Percentiles rank a stretch among this genome's conserved stretches.
Evolutionary conservation across 208 protist species (phyloP).

Genomic region (Phytomonas sp.): DNA sequence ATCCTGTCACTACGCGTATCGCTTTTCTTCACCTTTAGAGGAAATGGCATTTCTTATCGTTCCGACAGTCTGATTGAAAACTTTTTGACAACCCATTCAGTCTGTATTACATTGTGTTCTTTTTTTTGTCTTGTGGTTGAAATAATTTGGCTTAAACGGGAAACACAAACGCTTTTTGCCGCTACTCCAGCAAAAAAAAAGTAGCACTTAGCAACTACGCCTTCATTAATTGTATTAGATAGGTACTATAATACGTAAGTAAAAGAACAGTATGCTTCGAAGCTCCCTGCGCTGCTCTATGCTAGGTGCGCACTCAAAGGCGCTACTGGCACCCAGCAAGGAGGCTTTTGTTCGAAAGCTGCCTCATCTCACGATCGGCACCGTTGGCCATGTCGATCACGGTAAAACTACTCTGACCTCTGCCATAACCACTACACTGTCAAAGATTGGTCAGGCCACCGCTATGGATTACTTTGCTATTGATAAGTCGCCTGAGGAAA

Average conservation of each 20-base stretch:
- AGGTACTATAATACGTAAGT: background rate
- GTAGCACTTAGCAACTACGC: background rate
- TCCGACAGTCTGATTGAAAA: background rate
- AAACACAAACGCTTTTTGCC: background rate
- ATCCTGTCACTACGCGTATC: background rate
- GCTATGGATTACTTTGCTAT: conserved; percentile 96
- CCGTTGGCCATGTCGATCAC: conserved; percentile 99
- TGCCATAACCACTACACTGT: conserved; percentile 94
- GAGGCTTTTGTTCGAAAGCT: conserved; percentile 92
- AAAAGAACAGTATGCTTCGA: conserved; percentile 30
- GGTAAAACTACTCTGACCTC: conserved; percentile 99
- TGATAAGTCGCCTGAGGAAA: conserved; percentile 99
- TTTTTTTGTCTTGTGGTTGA: background rate
- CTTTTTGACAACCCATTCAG: background rate
- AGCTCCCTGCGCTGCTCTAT: conserved; percentile 28
- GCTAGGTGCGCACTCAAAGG: conserved; percentile 15
- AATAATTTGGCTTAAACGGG: background rate
- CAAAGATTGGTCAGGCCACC: conserved; percentile 75
- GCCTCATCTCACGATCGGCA: conserved; percentile 98
- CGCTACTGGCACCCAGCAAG: conserved; percentile 49
- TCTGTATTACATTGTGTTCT: background rate
- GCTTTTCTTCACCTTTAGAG: background rate
- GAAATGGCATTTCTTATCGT: background rate
- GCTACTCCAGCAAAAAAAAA: background rate
- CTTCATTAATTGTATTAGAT: background rate